phyloP scores from a whole-genome alignment of 2,329 filamentous ascomycete species.

The Ophiocordyceps robertsii region DNA sequence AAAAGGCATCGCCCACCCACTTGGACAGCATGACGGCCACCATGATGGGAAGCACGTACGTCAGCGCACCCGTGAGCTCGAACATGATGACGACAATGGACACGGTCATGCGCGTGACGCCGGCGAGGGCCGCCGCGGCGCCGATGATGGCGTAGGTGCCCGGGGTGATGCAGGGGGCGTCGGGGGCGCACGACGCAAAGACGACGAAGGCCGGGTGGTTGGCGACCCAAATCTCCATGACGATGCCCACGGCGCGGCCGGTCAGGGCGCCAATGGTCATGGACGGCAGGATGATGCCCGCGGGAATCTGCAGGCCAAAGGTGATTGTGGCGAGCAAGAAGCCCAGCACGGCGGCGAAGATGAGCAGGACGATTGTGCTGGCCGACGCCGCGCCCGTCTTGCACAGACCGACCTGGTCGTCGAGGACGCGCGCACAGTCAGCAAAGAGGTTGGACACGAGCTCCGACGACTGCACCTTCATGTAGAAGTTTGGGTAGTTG shows the following conservation, averaged over 20 bases:
- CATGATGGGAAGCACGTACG: slow-evolving; percentile 97
- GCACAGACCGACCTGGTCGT: slow-evolving; percentile 83
- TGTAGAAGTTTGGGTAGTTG: slow-evolving; percentile 95
- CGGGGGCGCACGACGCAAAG: slow-evolving; percentile 78
- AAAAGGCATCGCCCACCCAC: slow-evolving; percentile 89
- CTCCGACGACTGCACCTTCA: slow-evolving; percentile 91
- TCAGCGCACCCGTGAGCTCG: slow-evolving; percentile 90
- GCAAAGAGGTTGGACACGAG: slow-evolving; percentile 97
- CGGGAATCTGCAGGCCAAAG: slow-evolving; percentile 94
- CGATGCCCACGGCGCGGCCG: slow-evolving; percentile 86
- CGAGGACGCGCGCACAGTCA: slow-evolving; percentile 80
- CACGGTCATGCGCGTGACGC: slow-evolving; percentile 96
- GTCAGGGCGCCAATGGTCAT: slow-evolving; percentile 97
- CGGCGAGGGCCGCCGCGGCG: slow-evolving; percentile 78
- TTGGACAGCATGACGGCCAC: slow-evolving; percentile 95
- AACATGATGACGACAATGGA: slow-evolving; percentile 99
- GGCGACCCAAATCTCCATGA: slow-evolving; percentile 56
- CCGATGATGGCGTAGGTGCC: slow-evolving; percentile 95
- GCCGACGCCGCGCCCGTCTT: slow-evolving; percentile 63
- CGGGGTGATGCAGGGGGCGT: slow-evolving; percentile 91
- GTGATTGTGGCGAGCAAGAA: slow-evolving; percentile 82
- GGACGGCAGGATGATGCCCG: slow-evolving; percentile 93
- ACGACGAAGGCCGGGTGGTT: slow-evolving; percentile 73
- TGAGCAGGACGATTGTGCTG: slow-evolving; percentile 66
- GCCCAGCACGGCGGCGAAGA: slow-evolving; percentile 71